A percentile compares a stretch with the other conserved stretches of the same genome.
phyloP scores from a whole-genome alignment of 192 early-diverging fungal species.

The Allomyces arbusculus region DNA sequence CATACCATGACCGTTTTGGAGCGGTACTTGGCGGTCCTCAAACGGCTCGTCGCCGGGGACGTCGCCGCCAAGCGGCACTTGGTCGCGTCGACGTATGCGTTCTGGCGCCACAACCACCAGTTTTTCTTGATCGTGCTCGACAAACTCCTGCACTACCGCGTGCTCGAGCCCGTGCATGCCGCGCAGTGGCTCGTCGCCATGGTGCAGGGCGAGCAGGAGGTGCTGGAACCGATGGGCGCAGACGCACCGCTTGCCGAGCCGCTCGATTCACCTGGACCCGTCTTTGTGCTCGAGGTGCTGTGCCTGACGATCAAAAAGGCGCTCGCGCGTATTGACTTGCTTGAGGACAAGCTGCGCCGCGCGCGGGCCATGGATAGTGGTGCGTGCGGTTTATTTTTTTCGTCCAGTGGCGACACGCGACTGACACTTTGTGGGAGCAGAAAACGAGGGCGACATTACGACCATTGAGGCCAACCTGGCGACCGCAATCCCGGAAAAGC shows the following conservation, averaged over 20 bases:
- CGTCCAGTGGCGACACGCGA: background rate
- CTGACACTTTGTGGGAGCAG: background rate
- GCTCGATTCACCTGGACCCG: background rate
- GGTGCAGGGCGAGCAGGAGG: background rate
- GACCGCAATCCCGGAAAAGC: background rate
- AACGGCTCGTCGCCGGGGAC: slow-evolving; percentile 11
- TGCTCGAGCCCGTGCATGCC: slow-evolving; percentile 65
- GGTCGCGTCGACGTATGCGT: slow-evolving; percentile 51
- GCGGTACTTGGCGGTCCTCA: slow-evolving; percentile 32
- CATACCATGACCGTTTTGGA: slow-evolving; percentile 86
- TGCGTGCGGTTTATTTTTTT: background rate
- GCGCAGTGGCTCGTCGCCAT: slow-evolving; percentile 52
- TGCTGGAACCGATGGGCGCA: background rate
- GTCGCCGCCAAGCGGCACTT: slow-evolving; percentile 36
- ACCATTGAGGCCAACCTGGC: background rate
- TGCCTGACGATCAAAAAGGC: background rate
- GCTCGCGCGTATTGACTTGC: background rate
- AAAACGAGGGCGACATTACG: background rate
- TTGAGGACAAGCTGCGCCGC: background rate
- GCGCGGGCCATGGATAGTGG: background rate
- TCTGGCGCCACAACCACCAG: slow-evolving; percentile 77
- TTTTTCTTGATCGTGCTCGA: slow-evolving; percentile 82
- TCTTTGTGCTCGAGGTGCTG: background rate
- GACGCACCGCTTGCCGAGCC: slow-evolving; percentile 1
- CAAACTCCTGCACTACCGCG: slow-evolving; percentile 87